Conservation (phyloP, 805 yeast species). For the Kuraishia piskuri region DNA sequence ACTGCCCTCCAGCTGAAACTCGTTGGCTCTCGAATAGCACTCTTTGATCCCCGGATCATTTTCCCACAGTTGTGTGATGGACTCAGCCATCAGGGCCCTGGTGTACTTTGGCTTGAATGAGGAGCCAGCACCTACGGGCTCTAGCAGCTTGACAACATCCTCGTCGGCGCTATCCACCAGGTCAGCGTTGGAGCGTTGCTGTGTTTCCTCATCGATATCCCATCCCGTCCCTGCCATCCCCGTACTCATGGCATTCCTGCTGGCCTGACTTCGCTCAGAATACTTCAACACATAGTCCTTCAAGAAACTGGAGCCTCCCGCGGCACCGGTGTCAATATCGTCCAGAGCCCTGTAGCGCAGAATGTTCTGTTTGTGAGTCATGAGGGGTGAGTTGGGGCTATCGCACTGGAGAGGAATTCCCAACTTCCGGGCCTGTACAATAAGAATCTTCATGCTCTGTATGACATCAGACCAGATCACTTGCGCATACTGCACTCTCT, state of each 20-base stretch:
- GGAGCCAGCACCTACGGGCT: background rate
- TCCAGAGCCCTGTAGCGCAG: conserved; percentile 51
- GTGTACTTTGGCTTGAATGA: conserved; percentile 1
- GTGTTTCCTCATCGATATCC: conserved; percentile 9
- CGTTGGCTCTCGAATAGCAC: conserved; percentile 54
- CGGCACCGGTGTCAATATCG: conserved; percentile 54
- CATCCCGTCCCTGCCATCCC: conserved; percentile 33
- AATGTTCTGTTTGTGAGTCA: conserved; percentile 37
- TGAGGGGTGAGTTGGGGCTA: conserved; percentile 36
- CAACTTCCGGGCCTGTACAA: conserved; percentile 65
- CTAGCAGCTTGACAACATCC: conserved; percentile 1
- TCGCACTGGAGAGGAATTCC: conserved; percentile 64
- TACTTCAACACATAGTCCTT: conserved; percentile 58
- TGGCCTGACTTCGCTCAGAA: conserved; percentile 42
- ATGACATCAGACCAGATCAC: conserved; percentile 92
- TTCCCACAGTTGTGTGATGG: conserved; percentile 64
- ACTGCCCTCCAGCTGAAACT: conserved; percentile 79
- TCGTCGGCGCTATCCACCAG: conserved; percentile 6
- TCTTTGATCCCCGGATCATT: conserved; percentile 57
- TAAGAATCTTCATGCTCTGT: conserved; percentile 70
- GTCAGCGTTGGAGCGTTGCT: conserved; percentile 10
- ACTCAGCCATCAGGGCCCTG: conserved; percentile 56
- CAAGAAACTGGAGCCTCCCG: conserved; percentile 57
- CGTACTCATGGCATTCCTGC: conserved; percentile 44
- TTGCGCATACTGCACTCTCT: conserved; percentile 70